Percentiles rank a stretch among this genome's conserved stretches.
phyloP scores from a whole-genome alignment of 352 stramenopile genomes.

The Phytopythium kandeliae region DNA sequence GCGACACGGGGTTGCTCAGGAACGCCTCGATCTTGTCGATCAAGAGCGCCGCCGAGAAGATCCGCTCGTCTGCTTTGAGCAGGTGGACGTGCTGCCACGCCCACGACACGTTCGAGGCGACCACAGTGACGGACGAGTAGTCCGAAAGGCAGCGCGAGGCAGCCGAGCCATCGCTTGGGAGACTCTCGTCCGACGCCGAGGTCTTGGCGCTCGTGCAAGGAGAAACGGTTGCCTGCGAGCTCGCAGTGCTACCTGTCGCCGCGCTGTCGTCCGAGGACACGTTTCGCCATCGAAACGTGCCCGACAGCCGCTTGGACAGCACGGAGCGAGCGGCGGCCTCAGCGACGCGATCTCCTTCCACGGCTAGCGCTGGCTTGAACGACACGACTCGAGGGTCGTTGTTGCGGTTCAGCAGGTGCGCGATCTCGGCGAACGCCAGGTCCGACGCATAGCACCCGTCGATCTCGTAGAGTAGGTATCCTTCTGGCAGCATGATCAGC shows the following conservation, averaged over 20 bases:
- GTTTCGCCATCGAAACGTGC: conserved; percentile 36
- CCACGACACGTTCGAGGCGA: conserved; percentile 47
- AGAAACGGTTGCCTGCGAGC: neutral
- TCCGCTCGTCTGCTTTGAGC: conserved; percentile 60
- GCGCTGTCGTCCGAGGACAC: conserved; percentile 6
- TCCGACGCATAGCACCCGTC: conserved; percentile 48
- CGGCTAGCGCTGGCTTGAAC: conserved; percentile 48
- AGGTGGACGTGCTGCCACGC: conserved; percentile 69
- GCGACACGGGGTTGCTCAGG: conserved; percentile 10
- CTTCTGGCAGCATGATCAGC: conserved; percentile 37
- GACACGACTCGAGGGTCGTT: conserved; percentile 34
- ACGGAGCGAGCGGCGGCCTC: conserved; percentile 11
- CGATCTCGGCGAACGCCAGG: conserved; percentile 56
- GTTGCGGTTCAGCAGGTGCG: conserved; percentile 48
- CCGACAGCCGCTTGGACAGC: conserved; percentile 42
- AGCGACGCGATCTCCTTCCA: conserved; percentile 20
- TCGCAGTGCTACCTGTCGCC: neutral
- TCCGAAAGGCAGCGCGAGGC: conserved; percentile 28
- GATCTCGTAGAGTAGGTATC: conserved; percentile 61
- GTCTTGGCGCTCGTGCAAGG: neutral
- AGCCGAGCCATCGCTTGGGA: neutral
- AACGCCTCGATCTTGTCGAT: conserved; percentile 67
- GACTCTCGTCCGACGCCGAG: neutral
- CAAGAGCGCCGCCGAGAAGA: conserved; percentile 62
- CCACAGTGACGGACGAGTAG: conserved; percentile 49